Base-by-base conservation (phyloP, 495 filamentous ascomycete genomes). In the Aspergillus diversus region DNA sequence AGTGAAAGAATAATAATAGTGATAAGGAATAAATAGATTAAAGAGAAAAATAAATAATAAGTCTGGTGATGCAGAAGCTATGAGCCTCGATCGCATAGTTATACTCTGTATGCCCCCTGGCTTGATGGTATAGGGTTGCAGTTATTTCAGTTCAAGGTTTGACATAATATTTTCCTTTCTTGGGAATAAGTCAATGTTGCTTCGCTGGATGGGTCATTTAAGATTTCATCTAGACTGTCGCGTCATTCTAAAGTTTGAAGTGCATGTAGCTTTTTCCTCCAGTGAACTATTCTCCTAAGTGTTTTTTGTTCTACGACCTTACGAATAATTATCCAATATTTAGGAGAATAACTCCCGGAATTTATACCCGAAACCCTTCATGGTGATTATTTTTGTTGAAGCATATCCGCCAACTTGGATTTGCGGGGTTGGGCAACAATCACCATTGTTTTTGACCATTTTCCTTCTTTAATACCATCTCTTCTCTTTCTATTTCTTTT, bases 401-500 rank as follows among this genome's bases (percentile, higher is more conserved):
- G 35, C 17, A 42, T 16, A 8, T 15, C 39, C 39, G 17, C 39
- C 31, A 47, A 47, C 57, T 13, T 16, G 46, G 43, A 21, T 43
- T 52, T 61, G 59, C 51, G 59, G 59, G 50, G 59, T 61, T 61
- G 59, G 59, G 59, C 59, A 61, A 55, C 37, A 61, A 55, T 33
- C 16, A 34, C 51, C 6, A 50, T 50, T 50, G 21, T 50, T 50
- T 50, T 21, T 50, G 4, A 17, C 9, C 9, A 50, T 16, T 16
- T 16, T 27, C 9, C 21, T 50, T 21, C 17, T 50, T 50, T 50
- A 21, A 27, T 50, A n/a, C 48, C 15, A 16, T 50, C 48, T 16
- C 3, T 50, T 50, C 4, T 2, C 17, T 54, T 5, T 33, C 15
- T 15, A 33, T 54, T 54, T 34, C 32, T 54, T 34, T 27, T 17